Evolutionary conservation across 345 rosid genomes (phyloP), one percentile per base, ranked within the genome.

Genomic region (Syzygium aromaticum): DNA sequence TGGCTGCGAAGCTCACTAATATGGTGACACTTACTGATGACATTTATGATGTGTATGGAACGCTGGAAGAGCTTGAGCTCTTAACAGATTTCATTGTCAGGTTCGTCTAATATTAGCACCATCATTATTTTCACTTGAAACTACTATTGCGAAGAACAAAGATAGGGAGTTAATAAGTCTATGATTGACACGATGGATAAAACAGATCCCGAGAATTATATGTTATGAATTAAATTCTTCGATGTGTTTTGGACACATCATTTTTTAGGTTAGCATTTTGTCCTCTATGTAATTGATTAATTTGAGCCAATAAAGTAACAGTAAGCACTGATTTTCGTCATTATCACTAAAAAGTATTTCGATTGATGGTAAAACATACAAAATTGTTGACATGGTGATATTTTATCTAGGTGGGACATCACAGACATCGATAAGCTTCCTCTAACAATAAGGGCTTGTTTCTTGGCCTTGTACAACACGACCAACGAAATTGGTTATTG

Each of bases 401-500:
- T 15, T 63, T 63, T 57, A 57, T 84, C 6, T 28, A 84, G 89
- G 11, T 87, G 89, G 89, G 86, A 84, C 17, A 57, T 87, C 33
- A 84, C 56, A 1, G n/a, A 57, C 9, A 27, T 84, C 6, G 86
- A 87, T 84, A 25, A 87, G 64, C 89, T 87, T 30, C 89, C 89
- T 84, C 54, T 33, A 9, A 38, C 30, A 16, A 85, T 88, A 14
- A 54, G 73, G 52, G 56, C 54, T 52, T 84, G 59, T 49, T 73
- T 85, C 19, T 38, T 85, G 0, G 89, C 85, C 16, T 73, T 88
- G 77, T 88, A 73, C 85, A 88, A 88, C 33, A 85, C 87, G 0
- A 57, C 54, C 87, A 88, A 88, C 1, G 87, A 85, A 85, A 77
- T 85, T 40, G 89, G 87, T 14, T 73, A 85, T 40, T 51, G 77